Evolutionary conservation across 176 grass and related monocot species (phyloP), one percentile per base, ranked within the genome.

Genomic region (Guadua angustifolia): DNA sequence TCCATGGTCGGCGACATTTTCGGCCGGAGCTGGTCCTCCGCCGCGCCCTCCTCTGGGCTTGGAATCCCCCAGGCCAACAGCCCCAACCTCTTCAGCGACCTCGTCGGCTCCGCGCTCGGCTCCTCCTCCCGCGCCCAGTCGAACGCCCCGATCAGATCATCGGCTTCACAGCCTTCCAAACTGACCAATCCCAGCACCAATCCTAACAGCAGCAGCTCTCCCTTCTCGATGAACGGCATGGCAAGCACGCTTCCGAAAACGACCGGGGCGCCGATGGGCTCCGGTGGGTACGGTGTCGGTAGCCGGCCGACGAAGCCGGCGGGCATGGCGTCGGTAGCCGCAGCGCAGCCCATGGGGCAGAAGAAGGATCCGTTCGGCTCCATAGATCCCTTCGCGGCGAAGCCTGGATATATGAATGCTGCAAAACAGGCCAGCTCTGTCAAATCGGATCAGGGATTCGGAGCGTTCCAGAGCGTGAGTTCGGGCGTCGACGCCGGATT

Each of bases 1-100:
- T 91, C 96, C 86, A 99, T 99, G 96, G 96, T 94, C 59, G 96
- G 96, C 32, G 96, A 99, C 66, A 99, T 99, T 73, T 90, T 92
- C 78, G 96, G 96, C 62, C 86, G 86, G 90, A 95, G 83, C 81
- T 99, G 96, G 96, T 81, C 86, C 16, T 88, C 90, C 66, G 80
- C 93, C 47, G 76, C 89, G 18, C 85, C 94, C 8, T 66, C 93
- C 42, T 82, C 92, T 69, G 84, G 90, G 42, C 21, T 95, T 49
- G 89, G 93, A 11, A 87, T 94, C 74, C 93, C 89, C 10, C 88
- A 92, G 81, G 84, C 86, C 17, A 89, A 88, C 78, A 95, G 89
- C 71, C 91, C 93, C 61, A 85, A 84, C 71, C 92, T 99, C 77
- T 99, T 99, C 76, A 80, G 96, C 79, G 96, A 99, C 84, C 96